Base-by-base conservation (phyloP, 148 eudicot species). In the Gaultheria prostrata region DNA sequence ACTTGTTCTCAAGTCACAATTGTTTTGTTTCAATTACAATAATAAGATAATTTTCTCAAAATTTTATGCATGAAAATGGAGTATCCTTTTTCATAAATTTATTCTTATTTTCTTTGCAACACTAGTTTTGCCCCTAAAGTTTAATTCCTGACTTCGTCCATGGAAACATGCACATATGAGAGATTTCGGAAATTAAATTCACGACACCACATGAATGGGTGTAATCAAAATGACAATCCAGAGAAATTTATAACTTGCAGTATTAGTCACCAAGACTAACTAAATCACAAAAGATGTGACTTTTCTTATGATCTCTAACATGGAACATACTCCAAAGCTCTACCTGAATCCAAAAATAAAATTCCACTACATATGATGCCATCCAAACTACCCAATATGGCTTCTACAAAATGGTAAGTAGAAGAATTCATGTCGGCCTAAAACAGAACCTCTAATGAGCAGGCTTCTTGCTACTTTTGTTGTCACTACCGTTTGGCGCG, bases 401-500 rank as follows among this genome's bases (percentile, higher is more conserved):
- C 17, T 3, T 59, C 20, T 56, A 53, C 17, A 49, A 30, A 51
- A 28, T 13, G 43, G 39, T 21, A n/a, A n/a, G n/a, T n/a, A 49
- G 3, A 3, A 65, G 30, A 33, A 17, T 71, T 84, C 50, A 87
- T 9, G 83, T 82, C 53, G 86, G 61, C 75, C 78, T 88, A 12
- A 86, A 89, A 73, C 88, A 84, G 74, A 87, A 84, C 30, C 85
- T 76, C 67, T 85, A 82, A 6, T 81, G 70, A 49, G 56, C 70
- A 85, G 80, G 79, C 85, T 82, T 85, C 56, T 78, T 86, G 61
- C 85, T 74, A 21, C 35, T 39, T 77, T 18, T 83, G 26, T 11
- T 65, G 8, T 73, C 50, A 9, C 24, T 54, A 45, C 20, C 48
- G 20, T 21, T 69, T 3, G 80, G 9, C 21, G 72, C 69, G 53